Evolutionary conservation across 2,329 filamentous ascomycete genomes (phyloP).

Genomic region (Cercospora sp.): DNA sequence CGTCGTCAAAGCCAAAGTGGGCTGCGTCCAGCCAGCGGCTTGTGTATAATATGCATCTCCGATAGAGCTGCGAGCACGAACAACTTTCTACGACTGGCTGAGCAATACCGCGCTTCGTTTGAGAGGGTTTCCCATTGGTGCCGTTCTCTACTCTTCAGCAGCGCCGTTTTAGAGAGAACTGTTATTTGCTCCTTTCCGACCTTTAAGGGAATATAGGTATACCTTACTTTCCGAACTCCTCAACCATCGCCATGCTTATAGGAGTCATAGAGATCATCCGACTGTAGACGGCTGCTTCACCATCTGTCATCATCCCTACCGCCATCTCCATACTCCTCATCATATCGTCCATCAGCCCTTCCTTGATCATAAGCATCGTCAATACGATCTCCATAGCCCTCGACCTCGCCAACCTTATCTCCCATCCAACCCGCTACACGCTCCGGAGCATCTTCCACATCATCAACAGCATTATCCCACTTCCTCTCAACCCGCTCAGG

Average conservation of each 20-base stretch:
- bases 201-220: background rate
- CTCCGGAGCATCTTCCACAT: slow-evolving; percentile 41
- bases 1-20: slow-evolving; percentile 41
- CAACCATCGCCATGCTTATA: slow-evolving; percentile 1
- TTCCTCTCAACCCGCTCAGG: slow-evolving; percentile 38
- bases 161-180: too few relatives aligned
- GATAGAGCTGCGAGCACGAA: slow-evolving; percentile 16
- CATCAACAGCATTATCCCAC: slow-evolving; percentile 37
- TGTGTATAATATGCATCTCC: slow-evolving; percentile 10
- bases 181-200: too few relatives aligned
- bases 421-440: slow-evolving; percentile 40
- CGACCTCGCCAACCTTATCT: slow-evolving; percentile 44
- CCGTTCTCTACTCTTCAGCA: background rate
- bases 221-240: background rate
- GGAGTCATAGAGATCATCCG: background rate
- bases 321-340: slow-evolving; percentile 11
- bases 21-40: background rate
- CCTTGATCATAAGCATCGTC: slow-evolving; percentile 49
- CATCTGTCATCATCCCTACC: slow-evolving; percentile 18
- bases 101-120: background rate
- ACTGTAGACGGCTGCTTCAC: background rate
- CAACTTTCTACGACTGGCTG: background rate
- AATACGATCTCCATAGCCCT: slow-evolving; percentile 42
- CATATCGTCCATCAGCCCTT: slow-evolving; percentile 35
- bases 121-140: background rate